A percentile compares a stretch with the other conserved stretches of the same genome.
Evolutionary conservation across 208 protist genomes (phyloP).

Genomic region (Wallacemonas collosoma): DNA sequence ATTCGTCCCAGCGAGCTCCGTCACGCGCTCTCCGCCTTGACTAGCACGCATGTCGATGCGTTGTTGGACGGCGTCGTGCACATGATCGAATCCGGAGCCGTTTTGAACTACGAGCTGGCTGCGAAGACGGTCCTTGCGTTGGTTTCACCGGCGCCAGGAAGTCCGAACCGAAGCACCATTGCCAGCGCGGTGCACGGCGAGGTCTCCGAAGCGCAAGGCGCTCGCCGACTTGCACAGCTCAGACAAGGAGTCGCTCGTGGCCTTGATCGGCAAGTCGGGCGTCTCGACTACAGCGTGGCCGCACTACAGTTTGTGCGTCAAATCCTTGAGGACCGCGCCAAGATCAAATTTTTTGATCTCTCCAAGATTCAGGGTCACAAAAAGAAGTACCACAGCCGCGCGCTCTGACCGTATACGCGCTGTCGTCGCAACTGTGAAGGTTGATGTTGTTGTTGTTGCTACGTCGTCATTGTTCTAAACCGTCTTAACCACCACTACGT

Average conservation of each 20-base stretch:
- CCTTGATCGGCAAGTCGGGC: conserved; percentile 52
- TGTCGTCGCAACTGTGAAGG: too few relatives aligned
- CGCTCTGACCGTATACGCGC: conserved; percentile 15
- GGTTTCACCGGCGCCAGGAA: conserved; percentile 46
- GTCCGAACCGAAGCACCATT: conserved; percentile 19
- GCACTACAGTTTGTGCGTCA: conserved; percentile 73
- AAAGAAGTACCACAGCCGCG: conserved; percentile 78
- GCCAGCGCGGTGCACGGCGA: conserved; percentile 62
- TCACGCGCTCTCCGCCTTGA: conserved; percentile 78
- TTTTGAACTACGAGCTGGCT: conserved; percentile 85
- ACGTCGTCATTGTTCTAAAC: too few relatives aligned
- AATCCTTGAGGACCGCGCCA: conserved; percentile 58
- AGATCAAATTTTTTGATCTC: conserved; percentile 78
- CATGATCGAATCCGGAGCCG: conserved; percentile 62
- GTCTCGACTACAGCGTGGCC: conserved; percentile 81
- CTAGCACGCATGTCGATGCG: conserved; percentile 83
- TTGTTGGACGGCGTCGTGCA: conserved; percentile 66
- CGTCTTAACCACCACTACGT: too few relatives aligned
- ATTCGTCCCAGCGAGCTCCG: conserved; percentile 84
- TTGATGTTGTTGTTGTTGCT: too few relatives aligned
- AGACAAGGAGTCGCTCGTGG: conserved; percentile 64
- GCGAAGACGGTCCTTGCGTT: conserved; percentile 74
- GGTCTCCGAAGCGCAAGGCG: conserved; percentile 58
- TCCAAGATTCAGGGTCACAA: conserved; percentile 86
- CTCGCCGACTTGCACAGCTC: conserved; percentile 56